Evolutionary conservation across 257 asterid species (phyloP).

Genomic region (Primulina huaijiensis): DNA sequence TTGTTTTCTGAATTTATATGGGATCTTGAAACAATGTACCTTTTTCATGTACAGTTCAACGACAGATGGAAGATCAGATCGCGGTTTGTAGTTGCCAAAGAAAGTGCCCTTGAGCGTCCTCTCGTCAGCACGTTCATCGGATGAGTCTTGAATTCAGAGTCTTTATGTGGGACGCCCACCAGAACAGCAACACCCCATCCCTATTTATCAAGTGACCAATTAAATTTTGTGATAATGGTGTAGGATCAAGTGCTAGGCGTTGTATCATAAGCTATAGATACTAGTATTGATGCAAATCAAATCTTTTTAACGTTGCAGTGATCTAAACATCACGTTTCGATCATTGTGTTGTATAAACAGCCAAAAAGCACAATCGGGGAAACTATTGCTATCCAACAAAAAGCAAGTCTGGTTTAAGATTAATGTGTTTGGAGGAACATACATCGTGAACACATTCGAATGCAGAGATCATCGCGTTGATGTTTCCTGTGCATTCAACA

Average conservation of each 20-base stretch:
- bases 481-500: slow-evolving; percentile 73
- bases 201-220: slow-evolving; percentile 18
- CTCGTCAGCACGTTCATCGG: slow-evolving; percentile 60
- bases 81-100: slow-evolving; percentile 74
- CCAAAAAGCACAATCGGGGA: not conserved
- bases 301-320: too few relatives aligned
- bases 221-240: too few relatives aligned
- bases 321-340: not conserved
- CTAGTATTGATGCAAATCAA: not conserved
- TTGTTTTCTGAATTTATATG: too few relatives aligned
- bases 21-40: slow-evolving; percentile 27
- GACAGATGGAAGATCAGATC: slow-evolving; percentile 55
- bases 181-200: slow-evolving; percentile 90
- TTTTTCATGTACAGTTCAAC: slow-evolving; percentile 75
- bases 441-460: slow-evolving; percentile 85
- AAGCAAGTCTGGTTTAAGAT: not conserved
- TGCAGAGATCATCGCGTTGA: slow-evolving; percentile 75
- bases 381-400: not conserved
- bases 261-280: too few relatives aligned
- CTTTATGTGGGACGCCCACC: slow-evolving; percentile 70
- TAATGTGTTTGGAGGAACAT: slow-evolving; percentile 6
- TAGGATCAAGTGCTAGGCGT: too few relatives aligned
- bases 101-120: slow-evolving; percentile 75
- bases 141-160: slow-evolving; percentile 54
- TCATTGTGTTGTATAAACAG: not conserved